phyloP scores from a whole-genome alignment of 495 filamentous ascomycete genomes.

The Aspergillus biplanus region DNA sequence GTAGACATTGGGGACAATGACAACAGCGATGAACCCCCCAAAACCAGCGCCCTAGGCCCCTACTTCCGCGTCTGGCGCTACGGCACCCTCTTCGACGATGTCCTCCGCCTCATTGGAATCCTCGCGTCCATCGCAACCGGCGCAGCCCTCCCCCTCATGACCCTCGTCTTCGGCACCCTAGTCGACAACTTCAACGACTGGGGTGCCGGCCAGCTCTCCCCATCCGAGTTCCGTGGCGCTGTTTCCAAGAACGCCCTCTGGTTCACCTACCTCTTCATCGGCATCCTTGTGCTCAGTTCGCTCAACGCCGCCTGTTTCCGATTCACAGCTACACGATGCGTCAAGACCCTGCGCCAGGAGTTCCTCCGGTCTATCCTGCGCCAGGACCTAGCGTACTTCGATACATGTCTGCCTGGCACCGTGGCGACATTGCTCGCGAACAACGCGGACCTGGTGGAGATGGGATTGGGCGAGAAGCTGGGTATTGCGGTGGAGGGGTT shows the following conservation, averaged over 20 bases:
- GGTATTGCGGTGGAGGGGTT: neutral
- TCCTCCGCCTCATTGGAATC: slow-evolving; percentile 33
- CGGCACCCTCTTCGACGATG: slow-evolving; percentile 17
- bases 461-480: neutral
- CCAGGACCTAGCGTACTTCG: neutral
- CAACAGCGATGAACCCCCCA: neutral
- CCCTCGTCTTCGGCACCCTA: slow-evolving; percentile 42
- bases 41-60: neutral
- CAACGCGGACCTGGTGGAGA: neutral
- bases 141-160: slow-evolving; percentile 47
- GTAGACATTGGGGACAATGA: neutral
- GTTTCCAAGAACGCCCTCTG: slow-evolving; percentile 31
- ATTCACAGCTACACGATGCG: neutral
- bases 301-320: neutral
- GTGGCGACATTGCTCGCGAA: neutral
- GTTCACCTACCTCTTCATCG: slow-evolving; percentile 44
- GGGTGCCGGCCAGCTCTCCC: slow-evolving; percentile 23
- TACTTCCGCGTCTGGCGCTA: slow-evolving; percentile 14
- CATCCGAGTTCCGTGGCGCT: slow-evolving; percentile 28
- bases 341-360: neutral
- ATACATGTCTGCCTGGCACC: neutral
- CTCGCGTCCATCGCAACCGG: slow-evolving; percentile 54
- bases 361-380: neutral
- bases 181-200: slow-evolving; percentile 37
- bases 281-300: slow-evolving; percentile 10